phyloP scores from a whole-genome alignment of 2,329 filamentous ascomycete genomes.

The Trichoderma lentiforme region DNA sequence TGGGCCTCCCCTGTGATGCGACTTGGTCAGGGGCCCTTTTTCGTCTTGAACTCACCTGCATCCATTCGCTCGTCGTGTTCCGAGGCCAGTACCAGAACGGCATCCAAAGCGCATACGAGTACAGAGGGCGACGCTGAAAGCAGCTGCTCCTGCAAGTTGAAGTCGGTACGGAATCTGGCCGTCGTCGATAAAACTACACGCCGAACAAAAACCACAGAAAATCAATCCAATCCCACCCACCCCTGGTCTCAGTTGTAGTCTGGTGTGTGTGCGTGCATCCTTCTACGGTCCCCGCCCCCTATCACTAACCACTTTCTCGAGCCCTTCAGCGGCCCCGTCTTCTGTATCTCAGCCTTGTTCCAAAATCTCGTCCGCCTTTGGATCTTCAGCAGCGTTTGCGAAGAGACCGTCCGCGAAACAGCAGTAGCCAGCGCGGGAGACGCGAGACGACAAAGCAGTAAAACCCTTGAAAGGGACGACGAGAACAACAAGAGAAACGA shows the following conservation, averaged over 20 bases:
- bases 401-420: background rate
- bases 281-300: constrained; percentile 13
- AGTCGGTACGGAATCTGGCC: background rate
- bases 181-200: background rate
- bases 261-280: constrained; percentile 10
- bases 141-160: background rate
- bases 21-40: constrained; percentile 10
- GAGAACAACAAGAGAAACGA: background rate
- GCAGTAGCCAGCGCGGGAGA: background rate
- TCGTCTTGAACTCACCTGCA: background rate
- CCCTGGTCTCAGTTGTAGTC: background rate
- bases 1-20: background rate
- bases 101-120: background rate
- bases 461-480: background rate
- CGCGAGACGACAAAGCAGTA: background rate
- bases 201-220: background rate
- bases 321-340: constrained; percentile 16
- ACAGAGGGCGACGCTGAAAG: background rate
- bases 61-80: background rate
- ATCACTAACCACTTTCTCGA: constrained; percentile 12
- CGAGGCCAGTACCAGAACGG: background rate
- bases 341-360: constrained; percentile 16
- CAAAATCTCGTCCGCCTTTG: background rate
- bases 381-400: background rate
- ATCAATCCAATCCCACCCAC: background rate